phyloP scores from a whole-genome alignment of 768 basidiomycete species.

The Auriscalpium orientale region DNA sequence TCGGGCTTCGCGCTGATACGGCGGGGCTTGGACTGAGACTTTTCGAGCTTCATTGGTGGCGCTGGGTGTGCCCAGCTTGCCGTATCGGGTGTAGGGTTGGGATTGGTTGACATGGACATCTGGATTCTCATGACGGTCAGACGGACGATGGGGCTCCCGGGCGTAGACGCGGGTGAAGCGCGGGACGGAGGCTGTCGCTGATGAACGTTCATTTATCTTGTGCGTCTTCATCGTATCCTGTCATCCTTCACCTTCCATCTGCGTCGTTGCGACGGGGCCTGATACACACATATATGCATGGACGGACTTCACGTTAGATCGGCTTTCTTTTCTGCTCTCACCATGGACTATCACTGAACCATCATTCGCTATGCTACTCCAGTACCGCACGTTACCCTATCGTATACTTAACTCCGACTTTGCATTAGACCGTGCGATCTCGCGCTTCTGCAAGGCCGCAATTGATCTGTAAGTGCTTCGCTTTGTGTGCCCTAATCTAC shows the following conservation, averaged over 20 bases:
- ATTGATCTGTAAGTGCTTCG: too few relatives aligned
- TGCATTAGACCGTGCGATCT: neutral
- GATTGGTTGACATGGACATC: neutral
- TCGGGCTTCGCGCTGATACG: slow-evolving; percentile 58
- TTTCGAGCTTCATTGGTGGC: neutral
- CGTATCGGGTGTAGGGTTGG: neutral
- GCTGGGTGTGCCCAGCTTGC: neutral
- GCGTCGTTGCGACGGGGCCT: too few relatives aligned
- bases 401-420: neutral
- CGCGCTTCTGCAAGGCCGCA: too few relatives aligned
- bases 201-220: too few relatives aligned
- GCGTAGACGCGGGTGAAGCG: too few relatives aligned
- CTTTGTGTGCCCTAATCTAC: too few relatives aligned
- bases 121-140: too few relatives aligned
- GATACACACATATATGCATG: neutral
- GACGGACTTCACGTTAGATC: neutral
- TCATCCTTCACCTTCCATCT: too few relatives aligned
- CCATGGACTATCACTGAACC: neutral
- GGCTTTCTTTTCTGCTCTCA: neutral
- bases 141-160: too few relatives aligned
- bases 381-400: neutral
- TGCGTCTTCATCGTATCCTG: too few relatives aligned
- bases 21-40: slow-evolving; percentile 18
- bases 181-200: too few relatives aligned
- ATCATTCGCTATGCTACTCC: neutral